Evolutionary conservation across 345 rosid species (phyloP).

Genomic region (Brassica juncea): DNA sequence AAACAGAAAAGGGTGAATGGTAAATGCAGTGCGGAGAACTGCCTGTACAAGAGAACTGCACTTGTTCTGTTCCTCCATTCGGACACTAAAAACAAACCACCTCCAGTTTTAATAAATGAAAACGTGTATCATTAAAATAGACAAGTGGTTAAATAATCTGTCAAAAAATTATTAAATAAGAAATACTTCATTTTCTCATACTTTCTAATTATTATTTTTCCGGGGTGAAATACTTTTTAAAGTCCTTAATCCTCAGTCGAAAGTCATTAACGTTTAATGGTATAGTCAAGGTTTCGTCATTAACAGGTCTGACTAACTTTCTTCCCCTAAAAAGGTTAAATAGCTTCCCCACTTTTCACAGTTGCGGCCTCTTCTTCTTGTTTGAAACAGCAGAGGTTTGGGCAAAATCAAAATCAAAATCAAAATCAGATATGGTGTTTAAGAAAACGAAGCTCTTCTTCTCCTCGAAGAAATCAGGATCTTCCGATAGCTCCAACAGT

Average conservation of each 20-base stretch:
- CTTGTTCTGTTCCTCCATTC: too few relatives aligned
- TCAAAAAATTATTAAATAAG: not conserved
- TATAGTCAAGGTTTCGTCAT: not conserved
- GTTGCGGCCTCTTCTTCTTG: slow-evolving; percentile 19
- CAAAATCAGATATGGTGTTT: slow-evolving; percentile 62
- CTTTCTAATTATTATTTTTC: not conserved
- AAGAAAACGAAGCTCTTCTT: slow-evolving; percentile 69
- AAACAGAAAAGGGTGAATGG: too few relatives aligned
- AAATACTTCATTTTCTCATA: not conserved
- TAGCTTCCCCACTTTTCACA: not conserved
- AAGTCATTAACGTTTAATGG: slow-evolving; percentile 18
- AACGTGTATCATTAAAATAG: too few relatives aligned
- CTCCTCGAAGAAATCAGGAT: slow-evolving; percentile 67
- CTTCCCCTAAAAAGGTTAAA: not conserved
- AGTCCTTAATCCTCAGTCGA: not conserved
- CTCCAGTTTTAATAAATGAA: not conserved
- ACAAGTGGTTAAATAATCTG: not conserved
- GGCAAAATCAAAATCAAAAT: too few relatives aligned
- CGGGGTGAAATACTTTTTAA: not conserved
- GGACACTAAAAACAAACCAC: too few relatives aligned
- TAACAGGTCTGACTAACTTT: not conserved
- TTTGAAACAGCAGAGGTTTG: not conserved
- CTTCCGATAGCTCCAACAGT: slow-evolving; percentile 73
- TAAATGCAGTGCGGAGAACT: too few relatives aligned
- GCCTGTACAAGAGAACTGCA: too few relatives aligned